Base-by-base conservation (phyloP, 140 eudicot genomes). In the Senecio squalidus region DNA sequence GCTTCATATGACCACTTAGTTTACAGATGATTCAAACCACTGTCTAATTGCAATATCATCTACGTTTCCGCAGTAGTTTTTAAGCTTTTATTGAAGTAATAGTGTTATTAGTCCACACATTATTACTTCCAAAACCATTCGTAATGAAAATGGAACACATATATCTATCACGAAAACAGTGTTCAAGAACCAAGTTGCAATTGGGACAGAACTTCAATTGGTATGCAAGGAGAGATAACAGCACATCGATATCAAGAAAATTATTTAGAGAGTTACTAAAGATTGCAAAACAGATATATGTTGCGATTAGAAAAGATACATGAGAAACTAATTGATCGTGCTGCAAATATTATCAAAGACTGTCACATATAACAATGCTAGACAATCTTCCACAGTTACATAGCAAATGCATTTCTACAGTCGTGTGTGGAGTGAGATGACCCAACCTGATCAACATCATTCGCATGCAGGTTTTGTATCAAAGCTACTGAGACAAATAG, bases 391-490 rank as follows among this genome's bases (percentile, higher is more conserved):
- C 64, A 59, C 76, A 27, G 38, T 49, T 64, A 43, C 15, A 68
- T 17, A 55, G 13, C n/a, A 31, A 30, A 27, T 29, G 36, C 51
- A 63, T 71, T 53, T 60, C 11, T 22, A 52, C 31, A 68, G 22
- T 51, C 24, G n/a, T 44, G 56, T 71, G 69, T 58, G 39, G 4
- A 33, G 52, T 30, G 43, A 72, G 73, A 33, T 33, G 52, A 15
- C 58, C 17, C 18, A 31, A 27, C 62, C 57, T 34, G 31, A 66
- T 30, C 21, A 28, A 77, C 22, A 46, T 86, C 81, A 91, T 73
- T 91, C 98, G 60, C 98, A 91, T 11, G 94, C 96, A 6, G 94
- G 94, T 71, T 91, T 91, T 33, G 94, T 83, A 70, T 84, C 98
- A 50, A 91, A 86, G 86, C 98, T 91, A 77, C 94, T 91, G 62